Evolutionary conservation across 2,329 filamentous ascomycete genomes (phyloP).

Genomic region (Rhynchosporium secalis): DNA sequence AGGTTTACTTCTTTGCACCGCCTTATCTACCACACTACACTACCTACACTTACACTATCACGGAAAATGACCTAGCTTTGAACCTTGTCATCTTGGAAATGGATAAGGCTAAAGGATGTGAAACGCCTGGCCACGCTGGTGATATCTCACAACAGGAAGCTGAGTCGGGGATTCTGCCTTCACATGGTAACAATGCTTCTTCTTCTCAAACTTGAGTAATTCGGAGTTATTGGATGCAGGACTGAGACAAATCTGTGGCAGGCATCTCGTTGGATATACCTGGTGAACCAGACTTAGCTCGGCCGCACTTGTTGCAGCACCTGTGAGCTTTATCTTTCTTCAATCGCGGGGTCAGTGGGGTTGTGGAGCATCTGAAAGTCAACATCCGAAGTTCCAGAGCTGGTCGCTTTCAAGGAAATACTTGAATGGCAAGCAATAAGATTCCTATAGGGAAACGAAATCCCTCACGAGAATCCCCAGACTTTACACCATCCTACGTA

Average conservation of each 20-base stretch:
- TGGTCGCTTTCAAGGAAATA: background rate
- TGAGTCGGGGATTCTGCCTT: constrained; percentile 45
- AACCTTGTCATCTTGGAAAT: constrained; percentile 1
- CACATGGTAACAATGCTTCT: constrained; percentile 45
- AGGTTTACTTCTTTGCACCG: no score
- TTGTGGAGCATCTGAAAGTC: background rate
- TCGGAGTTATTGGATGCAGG: background rate
- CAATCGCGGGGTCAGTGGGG: background rate
- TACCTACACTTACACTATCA: background rate
- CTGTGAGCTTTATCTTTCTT: constrained; percentile 31
- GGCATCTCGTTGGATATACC: constrained; percentile 46
- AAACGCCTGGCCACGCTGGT: constrained; percentile 29
- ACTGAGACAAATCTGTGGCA: constrained; percentile 15
- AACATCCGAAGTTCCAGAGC: background rate
- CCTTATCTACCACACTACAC: background rate
- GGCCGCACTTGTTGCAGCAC: constrained; percentile 42
- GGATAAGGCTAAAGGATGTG: constrained; percentile 9
- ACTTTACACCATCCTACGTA: no score
- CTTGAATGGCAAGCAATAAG: background rate
- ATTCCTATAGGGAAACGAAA: background rate
- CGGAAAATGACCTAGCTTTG: constrained; percentile 13
- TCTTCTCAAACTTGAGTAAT: constrained; percentile 10
- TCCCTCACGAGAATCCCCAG: background rate
- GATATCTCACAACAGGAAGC: constrained; percentile 34
- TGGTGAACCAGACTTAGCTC: constrained; percentile 39